Conservation (phyloP, 116 monocot species). For the Posidonia oceanica region DNA sequence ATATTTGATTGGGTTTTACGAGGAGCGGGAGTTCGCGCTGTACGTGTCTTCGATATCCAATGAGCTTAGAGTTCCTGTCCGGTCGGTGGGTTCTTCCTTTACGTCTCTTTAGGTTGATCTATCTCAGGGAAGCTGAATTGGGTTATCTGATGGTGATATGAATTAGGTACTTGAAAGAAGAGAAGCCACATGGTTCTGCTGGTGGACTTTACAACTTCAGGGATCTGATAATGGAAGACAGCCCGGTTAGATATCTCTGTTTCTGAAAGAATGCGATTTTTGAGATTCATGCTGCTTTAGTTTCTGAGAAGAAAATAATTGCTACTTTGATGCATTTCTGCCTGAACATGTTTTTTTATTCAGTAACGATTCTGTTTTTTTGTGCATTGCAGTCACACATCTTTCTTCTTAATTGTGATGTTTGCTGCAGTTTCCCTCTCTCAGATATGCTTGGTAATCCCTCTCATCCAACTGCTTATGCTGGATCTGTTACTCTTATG, state of each 20-base stretch:
- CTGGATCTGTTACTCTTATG: not conserved
- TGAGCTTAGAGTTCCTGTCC: constrained; percentile 73
- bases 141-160: not conserved
- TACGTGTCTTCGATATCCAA: constrained; percentile 72
- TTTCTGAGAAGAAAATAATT: too few species aligned
- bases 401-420: constrained; percentile 71
- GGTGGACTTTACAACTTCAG: constrained; percentile 74
- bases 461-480: not conserved
- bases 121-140: not conserved
- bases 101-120: not conserved
- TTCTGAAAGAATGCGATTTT: not conserved
- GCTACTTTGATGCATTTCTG: too few species aligned
- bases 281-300: not conserved
- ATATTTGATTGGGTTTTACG: constrained; percentile 83
- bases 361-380: not conserved
- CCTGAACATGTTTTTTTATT: not conserved
- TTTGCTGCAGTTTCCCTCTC: constrained; percentile 67
- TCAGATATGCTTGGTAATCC: constrained; percentile 48
- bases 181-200: constrained; percentile 75
- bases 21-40: constrained; percentile 67
- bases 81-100: constrained; percentile 19
- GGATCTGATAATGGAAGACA: constrained; percentile 75
- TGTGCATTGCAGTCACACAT: constrained; percentile 47
- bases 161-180: constrained; percentile 65
- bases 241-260: constrained; percentile 38